Evolutionary conservation across 2,329 filamentous ascomycete species (phyloP).

Genomic region (Trichoderma sp.): DNA sequence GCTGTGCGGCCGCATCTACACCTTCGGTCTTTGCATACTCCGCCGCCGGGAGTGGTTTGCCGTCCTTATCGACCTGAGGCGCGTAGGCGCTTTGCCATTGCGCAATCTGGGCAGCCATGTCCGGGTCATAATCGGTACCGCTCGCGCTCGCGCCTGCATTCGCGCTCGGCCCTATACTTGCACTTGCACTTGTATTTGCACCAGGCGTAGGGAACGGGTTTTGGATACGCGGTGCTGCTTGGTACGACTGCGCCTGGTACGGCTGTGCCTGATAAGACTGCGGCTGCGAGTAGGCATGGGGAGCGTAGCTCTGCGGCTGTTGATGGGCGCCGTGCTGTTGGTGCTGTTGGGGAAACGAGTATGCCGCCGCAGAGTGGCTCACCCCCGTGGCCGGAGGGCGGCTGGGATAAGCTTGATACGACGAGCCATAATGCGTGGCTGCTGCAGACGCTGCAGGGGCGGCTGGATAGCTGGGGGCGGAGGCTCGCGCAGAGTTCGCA

Average conservation of each 20-base stretch:
- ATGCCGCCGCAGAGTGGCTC: constrained; percentile 35
- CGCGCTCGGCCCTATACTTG: constrained; percentile 22
- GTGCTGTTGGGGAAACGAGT: constrained; percentile 37
- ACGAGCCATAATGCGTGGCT: constrained; percentile 51
- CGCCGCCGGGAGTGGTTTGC: constrained; percentile 39
- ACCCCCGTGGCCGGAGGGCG: constrained; percentile 35
- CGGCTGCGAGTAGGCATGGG: constrained; percentile 17
- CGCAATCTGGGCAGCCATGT: constrained; percentile 88
- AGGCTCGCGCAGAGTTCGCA: constrained; percentile 31
- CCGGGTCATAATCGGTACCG: constrained; percentile 64
- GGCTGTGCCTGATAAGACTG: constrained; percentile 39
- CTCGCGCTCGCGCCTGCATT: neutral
- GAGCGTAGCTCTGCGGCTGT: constrained; percentile 39
- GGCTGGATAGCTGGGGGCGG: constrained; percentile 39
- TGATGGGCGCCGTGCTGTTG: constrained; percentile 35
- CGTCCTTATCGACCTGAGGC: constrained; percentile 51
- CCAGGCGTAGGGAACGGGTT: constrained; percentile 78
- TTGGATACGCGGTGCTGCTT: constrained; percentile 68
- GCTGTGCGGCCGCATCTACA: constrained; percentile 50
- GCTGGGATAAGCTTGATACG: constrained; percentile 46
- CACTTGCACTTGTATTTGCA: constrained; percentile 38
- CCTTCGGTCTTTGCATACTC: constrained; percentile 41
- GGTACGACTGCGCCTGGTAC: constrained; percentile 45
- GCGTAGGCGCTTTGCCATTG: constrained; percentile 94
- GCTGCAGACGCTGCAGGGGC: constrained; percentile 38